Evolutionary conservation across 116 monocot genomes (phyloP).

Genomic region (Phalaenopsis hybrid): DNA sequence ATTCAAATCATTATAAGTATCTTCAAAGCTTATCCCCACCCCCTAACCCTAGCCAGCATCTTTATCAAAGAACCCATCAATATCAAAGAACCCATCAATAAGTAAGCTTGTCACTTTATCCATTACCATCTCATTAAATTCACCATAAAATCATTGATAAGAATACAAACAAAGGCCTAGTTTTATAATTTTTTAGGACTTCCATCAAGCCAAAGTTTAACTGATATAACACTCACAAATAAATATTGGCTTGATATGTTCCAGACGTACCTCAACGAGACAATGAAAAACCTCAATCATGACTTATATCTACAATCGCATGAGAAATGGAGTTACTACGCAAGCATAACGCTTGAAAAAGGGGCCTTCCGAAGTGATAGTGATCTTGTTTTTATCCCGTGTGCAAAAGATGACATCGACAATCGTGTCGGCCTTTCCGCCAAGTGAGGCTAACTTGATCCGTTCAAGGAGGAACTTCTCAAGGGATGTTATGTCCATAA

Average conservation of each 20-base stretch:
- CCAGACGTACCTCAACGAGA: background rate
- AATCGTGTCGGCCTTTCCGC: constrained; percentile 61
- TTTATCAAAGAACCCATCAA: background rate
- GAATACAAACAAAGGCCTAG: background rate
- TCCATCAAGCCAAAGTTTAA: background rate
- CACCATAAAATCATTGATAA: background rate
- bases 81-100: background rate
- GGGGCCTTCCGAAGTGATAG: constrained; percentile 56
- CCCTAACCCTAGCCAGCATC: too few relatives aligned
- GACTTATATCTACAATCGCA: background rate
- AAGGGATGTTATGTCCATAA: constrained; percentile 86
- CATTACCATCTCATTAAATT: background rate
- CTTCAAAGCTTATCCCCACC: too few relatives aligned
- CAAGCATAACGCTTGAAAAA: constrained; percentile 62
- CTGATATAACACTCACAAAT: background rate
- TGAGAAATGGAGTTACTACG: background rate
- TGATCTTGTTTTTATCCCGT: constrained; percentile 62
- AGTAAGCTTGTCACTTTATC: background rate
- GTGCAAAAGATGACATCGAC: constrained; percentile 48
- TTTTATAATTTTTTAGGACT: background rate
- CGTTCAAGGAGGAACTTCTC: constrained; percentile 92
- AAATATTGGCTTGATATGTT: background rate
- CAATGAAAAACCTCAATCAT: background rate
- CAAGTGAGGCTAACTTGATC: constrained; percentile 51
- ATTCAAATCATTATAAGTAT: too few relatives aligned